These are phyloP conservation scores for Pisolithus marmoratus DNA, from an alignment of 768 basidiomycete genomes.

Conservation along the genomic window DNA sequence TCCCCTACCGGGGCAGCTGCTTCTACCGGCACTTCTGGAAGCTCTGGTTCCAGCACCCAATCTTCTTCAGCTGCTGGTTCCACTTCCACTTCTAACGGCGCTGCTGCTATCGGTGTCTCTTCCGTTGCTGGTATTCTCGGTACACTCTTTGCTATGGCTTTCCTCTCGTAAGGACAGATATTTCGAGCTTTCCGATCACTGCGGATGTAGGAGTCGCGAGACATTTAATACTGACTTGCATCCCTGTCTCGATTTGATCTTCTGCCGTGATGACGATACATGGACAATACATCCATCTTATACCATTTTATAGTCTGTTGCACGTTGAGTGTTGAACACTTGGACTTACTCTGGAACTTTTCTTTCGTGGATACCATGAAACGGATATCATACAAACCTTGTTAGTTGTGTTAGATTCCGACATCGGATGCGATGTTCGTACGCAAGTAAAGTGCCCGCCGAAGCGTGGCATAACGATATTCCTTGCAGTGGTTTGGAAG, in stretches of 20 bases:
- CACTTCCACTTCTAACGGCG: slow-evolving; percentile 14
- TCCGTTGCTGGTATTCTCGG: slow-evolving; percentile 29
- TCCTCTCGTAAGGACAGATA: slow-evolving; percentile 31
- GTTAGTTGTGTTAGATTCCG: not conserved
- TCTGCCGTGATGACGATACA: not conserved
- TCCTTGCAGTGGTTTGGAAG: too few relatives aligned
- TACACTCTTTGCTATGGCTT: slow-evolving; percentile 30
- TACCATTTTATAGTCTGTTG: not conserved
- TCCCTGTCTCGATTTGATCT: not conserved
- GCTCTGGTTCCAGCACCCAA: not conserved
- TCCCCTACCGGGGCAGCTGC: not conserved
- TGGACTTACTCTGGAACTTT: not conserved
- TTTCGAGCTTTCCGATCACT: not conserved
- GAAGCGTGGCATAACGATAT: too few relatives aligned
- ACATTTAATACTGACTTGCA: not conserved
- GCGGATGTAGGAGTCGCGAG: not conserved
- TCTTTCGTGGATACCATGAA: not conserved
- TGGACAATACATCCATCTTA: not conserved
- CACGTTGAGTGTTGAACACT: not conserved
- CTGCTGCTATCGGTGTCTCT: slow-evolving; percentile 26
- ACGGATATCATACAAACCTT: not conserved
- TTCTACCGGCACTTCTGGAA: not conserved
- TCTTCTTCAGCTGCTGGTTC: slow-evolving; percentile 10
- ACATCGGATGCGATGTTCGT: too few relatives aligned
- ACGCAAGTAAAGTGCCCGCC: too few relatives aligned